Base-by-base conservation (phyloP, 2,329 filamentous ascomycete genomes). In the Sclerotinia spermophila region DNA sequence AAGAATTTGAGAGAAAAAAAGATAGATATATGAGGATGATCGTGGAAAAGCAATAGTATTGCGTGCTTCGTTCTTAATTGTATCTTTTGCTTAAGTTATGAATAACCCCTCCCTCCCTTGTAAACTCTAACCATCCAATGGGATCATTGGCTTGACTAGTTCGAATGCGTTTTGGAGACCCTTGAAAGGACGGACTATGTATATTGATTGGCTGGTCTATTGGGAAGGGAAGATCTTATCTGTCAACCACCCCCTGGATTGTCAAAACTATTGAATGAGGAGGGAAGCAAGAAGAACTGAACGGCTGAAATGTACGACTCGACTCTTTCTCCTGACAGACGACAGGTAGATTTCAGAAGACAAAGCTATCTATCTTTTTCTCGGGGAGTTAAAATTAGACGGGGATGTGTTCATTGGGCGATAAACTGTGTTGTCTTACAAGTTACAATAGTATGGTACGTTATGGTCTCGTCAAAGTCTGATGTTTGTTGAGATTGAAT, bases 81-180 rank as follows among this genome's bases (percentile, higher is more conserved):
- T 61, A 19, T 60, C 24, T 60, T 60, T 60, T 40, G n/a, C n/a
- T 30, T 55, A n/a, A 30, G 35, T 5, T 17, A 30, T n/a, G 13
- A 24, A 48, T 21, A 24, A 48, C 17, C 24, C 48, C 17, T 15
- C 48, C 30, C 55, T 58, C n/a, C 61, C 61, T 64, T 30, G 61
- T 64, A 51, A 64, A 64, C 61, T 30, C 44, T 35, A 21, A 19
- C 61, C 51, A 59, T 21, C 65, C 65, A 67, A 67, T 67, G 21
- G 38, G 24, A 59, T n/a, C 35, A 38, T 59, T 67, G 64, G 38
- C 38, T 35, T 59, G 53, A 38, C 27, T 59, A 58, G 51, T 58
- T 8, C 19, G 66, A 48, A 44, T n/a, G 2, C 27, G n/a, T 33
- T 15, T 17, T 2, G 11, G 42, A 27, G 40, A 60, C 55, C 66